These are phyloP conservation scores for Adansonia gregorii DNA, from an alignment of 441 rosid species.

Conservation along the genomic window DNA sequence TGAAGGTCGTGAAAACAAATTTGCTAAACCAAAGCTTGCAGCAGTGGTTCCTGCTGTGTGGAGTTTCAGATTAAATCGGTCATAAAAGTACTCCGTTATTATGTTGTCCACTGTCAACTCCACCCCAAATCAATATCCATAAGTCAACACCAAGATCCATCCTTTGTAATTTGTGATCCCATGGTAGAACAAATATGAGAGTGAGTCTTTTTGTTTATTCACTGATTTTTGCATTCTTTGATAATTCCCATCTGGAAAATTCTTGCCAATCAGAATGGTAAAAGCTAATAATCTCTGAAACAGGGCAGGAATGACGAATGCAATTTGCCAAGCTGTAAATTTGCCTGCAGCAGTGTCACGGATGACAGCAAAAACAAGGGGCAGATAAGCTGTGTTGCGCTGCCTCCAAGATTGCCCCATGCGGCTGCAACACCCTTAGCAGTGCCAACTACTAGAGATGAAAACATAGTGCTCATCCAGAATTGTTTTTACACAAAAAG, in stretches of 20 bases:
- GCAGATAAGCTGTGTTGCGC: conserved; percentile 77
- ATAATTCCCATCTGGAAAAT: conserved; percentile 64
- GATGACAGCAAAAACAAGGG: conserved; percentile 50
- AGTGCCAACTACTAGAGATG: conserved; percentile 56
- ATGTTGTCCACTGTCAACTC: conserved; percentile 78
- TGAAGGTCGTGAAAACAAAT: conserved; percentile 61
- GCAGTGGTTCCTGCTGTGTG: conserved; percentile 77
- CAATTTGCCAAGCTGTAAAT: conserved; percentile 70
- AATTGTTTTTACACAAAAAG: conserved; percentile 80
- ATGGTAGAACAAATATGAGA: conserved; percentile 42
- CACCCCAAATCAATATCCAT: conserved; percentile 75
- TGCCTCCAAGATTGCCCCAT: conserved; percentile 78
- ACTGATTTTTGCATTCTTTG: conserved; percentile 53
- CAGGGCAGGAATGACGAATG: conserved; percentile 71
- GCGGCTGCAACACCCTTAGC: conserved; percentile 72
- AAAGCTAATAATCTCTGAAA: conserved; percentile 61
- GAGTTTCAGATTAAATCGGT: conserved; percentile 65
- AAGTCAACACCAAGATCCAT: conserved; percentile 66
- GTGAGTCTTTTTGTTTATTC: conserved; percentile 47
- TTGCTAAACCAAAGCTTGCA: conserved; percentile 70
- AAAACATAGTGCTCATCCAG: conserved; percentile 87
- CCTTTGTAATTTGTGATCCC: conserved; percentile 63
- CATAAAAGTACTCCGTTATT: conserved; percentile 70
- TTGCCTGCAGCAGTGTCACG: conserved; percentile 47
- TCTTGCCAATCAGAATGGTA: conserved; percentile 61